Evolutionary conservation across 2,329 filamentous ascomycete species (phyloP), one percentile per base, ranked within the genome.

Genomic region (Cadophora gregata): DNA sequence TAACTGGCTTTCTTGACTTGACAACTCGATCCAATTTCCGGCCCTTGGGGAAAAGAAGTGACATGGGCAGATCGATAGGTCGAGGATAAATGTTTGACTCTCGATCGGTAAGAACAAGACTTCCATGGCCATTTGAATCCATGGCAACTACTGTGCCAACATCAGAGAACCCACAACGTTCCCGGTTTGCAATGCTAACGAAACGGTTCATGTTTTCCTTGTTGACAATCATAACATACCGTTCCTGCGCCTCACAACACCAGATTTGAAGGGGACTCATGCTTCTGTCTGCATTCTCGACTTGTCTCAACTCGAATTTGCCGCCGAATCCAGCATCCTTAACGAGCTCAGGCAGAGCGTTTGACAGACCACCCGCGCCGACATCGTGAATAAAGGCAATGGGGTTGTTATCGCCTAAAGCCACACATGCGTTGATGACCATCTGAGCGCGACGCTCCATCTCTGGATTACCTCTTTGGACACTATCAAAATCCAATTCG

Each of bases 341-440:
- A 50, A 97, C 93, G 58, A 97, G 84, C 78, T 97, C 93, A 9
- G 95, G 93, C 19, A 97, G 83, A 38, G 93, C 94, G 71, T 87
- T 88, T 38, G 91, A 93, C 36, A 94, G 82, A 67, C 96, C 96
- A 75, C 96, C 96, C 60, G 96, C 96, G 69, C 96, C 96, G 55
- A 99, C 96, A 77, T 99, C 96, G 78, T 99, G 96, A 70, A 99
- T 98, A 81, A 98, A 95, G 64, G 93, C 90, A 72, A 99, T 98
- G 0, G 96, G 96, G 77, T 91, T 98, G 70, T 93, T 84, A 4
- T 89, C 82, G 19, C 94, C 95, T 74, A 98, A 86, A 3, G 93
- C 90, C 31, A 92, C 89, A 78, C 96, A 99, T 4, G 93, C 90
- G 79, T 98, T 96, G 80, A 99, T 99, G 71, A 99, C 96, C 87